Evolutionary conservation across 805 yeast genomes (phyloP).

Genomic region (Saccharomycopsis sp.): DNA sequence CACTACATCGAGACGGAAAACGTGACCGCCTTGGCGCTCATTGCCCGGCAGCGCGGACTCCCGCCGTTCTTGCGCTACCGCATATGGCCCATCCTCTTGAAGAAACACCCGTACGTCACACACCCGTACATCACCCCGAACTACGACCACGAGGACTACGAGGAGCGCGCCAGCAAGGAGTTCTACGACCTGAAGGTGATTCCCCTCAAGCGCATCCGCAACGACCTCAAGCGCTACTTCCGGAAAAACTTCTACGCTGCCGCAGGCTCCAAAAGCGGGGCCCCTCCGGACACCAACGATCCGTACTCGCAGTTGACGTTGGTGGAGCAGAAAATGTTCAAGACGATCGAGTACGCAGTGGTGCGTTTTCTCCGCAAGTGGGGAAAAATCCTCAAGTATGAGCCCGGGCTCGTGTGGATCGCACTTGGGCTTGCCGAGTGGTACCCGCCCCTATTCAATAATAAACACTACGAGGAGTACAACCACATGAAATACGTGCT

Average conservation of each 20-base stretch:
- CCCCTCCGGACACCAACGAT: slow-evolving; percentile 11
- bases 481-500: slow-evolving; percentile 38
- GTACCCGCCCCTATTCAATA: slow-evolving; percentile 57
- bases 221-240: slow-evolving; percentile 58
- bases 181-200: slow-evolving; percentile 24
- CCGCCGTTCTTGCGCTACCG: slow-evolving; percentile 74
- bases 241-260: slow-evolving; percentile 31
- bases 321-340: slow-evolving; percentile 47
- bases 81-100: slow-evolving; percentile 80
- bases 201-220: slow-evolving; percentile 34
- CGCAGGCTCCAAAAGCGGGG: neutral
- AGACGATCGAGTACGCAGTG: slow-evolving; percentile 53
- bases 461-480: slow-evolving; percentile 28
- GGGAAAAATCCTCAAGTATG: slow-evolving; percentile 73
- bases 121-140: slow-evolving; percentile 69
- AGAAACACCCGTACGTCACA: slow-evolving; percentile 78
- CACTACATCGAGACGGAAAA: slow-evolving; percentile 52
- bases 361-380: slow-evolving; percentile 63
- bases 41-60: slow-evolving; percentile 78
- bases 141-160: slow-evolving; percentile 13
- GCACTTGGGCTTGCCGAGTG: slow-evolving; percentile 86
- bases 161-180: slow-evolving; percentile 33
- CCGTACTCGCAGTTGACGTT: slow-evolving; percentile 22
- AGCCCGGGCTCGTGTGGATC: slow-evolving; percentile 79
- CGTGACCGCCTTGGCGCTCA: slow-evolving; percentile 65